These are phyloP conservation scores for Somion occarium DNA, from an alignment of 1,284 basidiomycete species.

Conservation along the genomic window DNA sequence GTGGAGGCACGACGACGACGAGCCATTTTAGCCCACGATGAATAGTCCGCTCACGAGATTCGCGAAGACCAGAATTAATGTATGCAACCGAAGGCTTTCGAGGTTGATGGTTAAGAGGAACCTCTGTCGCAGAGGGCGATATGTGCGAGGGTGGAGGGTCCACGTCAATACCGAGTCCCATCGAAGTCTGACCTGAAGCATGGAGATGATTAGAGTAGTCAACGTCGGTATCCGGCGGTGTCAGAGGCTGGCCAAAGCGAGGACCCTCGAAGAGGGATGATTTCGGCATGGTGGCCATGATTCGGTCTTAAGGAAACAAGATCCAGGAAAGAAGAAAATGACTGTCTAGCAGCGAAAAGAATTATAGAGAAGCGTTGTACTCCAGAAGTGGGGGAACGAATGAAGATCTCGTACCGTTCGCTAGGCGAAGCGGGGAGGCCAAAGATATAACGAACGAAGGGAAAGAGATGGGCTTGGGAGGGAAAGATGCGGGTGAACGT, in stretches of 20 bases:
- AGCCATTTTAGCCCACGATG: slow-evolving; percentile 51
- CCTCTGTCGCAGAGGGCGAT: slow-evolving; percentile 16
- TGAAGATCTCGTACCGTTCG: too few relatives aligned
- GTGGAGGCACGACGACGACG: slow-evolving; percentile 64
- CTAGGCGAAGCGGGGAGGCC: too few relatives aligned
- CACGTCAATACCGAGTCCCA: slow-evolving; percentile 18
- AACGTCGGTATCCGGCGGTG: slow-evolving; percentile 51
- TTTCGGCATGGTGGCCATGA: slow-evolving; percentile 46
- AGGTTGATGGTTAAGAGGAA: slow-evolving; percentile 33
- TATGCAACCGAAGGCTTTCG: slow-evolving; percentile 53
- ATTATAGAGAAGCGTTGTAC: background rate
- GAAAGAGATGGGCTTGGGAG: background rate
- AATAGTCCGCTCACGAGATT: slow-evolving; percentile 41
- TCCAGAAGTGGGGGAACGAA: slow-evolving; percentile 3
- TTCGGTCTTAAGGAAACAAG: too few relatives aligned
- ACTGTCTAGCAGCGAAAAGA: slow-evolving; percentile 23
- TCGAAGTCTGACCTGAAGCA: slow-evolving; percentile 9
- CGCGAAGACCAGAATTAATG: slow-evolving; percentile 46
- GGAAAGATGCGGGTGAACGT: background rate
- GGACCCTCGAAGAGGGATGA: slow-evolving; percentile 46
- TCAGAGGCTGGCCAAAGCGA: slow-evolving; percentile 37
- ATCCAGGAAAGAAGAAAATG: slow-evolving; percentile 12
- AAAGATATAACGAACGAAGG: background rate
- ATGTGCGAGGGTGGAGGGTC: slow-evolving; percentile 18
- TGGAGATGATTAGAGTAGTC: slow-evolving; percentile 24